Conservation (phyloP, 2,329 filamentous ascomycete species). For the Fusarium aywerte region DNA sequence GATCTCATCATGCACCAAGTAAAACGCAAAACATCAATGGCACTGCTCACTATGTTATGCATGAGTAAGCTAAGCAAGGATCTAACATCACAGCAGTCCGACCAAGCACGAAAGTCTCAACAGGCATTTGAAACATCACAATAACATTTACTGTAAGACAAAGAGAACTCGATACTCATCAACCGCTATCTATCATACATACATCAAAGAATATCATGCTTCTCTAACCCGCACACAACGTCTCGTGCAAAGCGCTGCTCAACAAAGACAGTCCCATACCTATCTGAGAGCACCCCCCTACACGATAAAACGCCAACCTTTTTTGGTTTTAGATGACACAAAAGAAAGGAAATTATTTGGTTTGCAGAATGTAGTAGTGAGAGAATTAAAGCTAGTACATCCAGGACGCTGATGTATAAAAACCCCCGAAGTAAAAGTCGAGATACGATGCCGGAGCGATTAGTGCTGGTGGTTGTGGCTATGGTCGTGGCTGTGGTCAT, state of each 20-base stretch:
- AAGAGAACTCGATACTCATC: conserved; percentile 18
- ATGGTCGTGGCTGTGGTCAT: background rate
- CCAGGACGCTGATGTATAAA: background rate
- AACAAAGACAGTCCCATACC: conserved; percentile 7
- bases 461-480: conserved; percentile 29
- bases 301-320: conserved; percentile 37
- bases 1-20: background rate
- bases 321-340: conserved; percentile 24
- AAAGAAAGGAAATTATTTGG: conserved; percentile 22
- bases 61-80: background rate
- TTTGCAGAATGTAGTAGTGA: conserved; percentile 12
- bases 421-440: background rate
- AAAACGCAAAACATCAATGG: background rate
- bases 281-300: conserved; percentile 11
- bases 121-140: background rate
- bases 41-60: background rate
- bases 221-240: conserved; percentile 17
- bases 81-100: too few relatives aligned
- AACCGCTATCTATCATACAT: conserved; percentile 36
- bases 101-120: background rate
- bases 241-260: conserved; percentile 4
- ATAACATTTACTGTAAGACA: background rate
- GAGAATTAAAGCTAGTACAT: conserved; percentile 1
- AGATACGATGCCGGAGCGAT: background rate
- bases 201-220: conserved; percentile 23